Conservation (phyloP, 495 filamentous ascomycete species). For the Talaromyces liani region DNA sequence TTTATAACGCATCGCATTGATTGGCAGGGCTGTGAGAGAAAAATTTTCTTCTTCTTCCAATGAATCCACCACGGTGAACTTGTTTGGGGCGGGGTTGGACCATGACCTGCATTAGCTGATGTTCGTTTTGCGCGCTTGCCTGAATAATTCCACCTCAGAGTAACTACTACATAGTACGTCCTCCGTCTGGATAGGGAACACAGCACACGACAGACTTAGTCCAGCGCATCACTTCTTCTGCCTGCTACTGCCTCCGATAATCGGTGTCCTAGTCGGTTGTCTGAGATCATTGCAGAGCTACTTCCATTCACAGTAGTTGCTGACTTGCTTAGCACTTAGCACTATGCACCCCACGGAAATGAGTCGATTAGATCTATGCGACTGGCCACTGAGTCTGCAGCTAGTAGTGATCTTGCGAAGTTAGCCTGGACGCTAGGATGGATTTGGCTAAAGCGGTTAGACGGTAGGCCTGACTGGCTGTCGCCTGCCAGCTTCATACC, state of each 20-base stretch:
- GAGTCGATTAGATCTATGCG: neutral
- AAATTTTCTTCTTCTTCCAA: neutral
- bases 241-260: neutral
- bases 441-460: neutral
- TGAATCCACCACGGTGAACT: constrained; percentile 4
- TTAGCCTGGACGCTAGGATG: neutral
- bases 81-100: constrained; percentile 2
- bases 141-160: neutral
- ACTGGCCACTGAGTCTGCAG: neutral
- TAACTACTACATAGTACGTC: neutral
- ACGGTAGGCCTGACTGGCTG: no score
- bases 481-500: neutral
- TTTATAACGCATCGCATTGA: neutral
- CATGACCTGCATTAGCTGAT: constrained; percentile 4
- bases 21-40: neutral
- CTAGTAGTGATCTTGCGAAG: neutral
- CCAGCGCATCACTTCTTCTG: neutral
- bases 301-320: neutral
- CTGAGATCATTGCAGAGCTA: neutral
- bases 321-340: neutral
- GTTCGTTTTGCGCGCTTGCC: constrained; percentile 2
- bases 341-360: neutral
- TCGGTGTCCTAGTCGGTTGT: neutral
- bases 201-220: neutral
- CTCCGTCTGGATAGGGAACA: neutral